Evolutionary conservation across 139 green algal genomes (phyloP), one percentile per base, ranked within the genome.

Genomic region (Diplosphaera chodatii): DNA sequence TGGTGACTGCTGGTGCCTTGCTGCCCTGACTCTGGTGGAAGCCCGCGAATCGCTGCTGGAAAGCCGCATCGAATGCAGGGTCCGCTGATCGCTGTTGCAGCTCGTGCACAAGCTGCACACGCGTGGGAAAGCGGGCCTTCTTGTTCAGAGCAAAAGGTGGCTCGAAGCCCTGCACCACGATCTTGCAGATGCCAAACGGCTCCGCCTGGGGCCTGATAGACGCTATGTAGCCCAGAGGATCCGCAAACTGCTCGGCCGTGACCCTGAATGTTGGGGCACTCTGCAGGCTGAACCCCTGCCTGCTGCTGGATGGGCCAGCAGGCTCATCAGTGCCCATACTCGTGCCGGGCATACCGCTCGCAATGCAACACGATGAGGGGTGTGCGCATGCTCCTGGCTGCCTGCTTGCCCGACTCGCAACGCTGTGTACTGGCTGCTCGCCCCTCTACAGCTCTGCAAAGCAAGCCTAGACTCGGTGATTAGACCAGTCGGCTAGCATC

Each of bases 51-150:
- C 89, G 81, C 25, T 83, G 74, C 29, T 82, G 72, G 32, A 89
- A 94, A 29, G 80, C 64, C 27, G 81, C 40, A 48, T 78, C 74
- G 4, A 73, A 72, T 31, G 37, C 31, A 32, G 64, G 18, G 41
- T 41, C 55, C 16, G 48, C 69, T 34, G 71, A 32, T 22, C 83
- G 83, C 15, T 84, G 48, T 73, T 93, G 85, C 65, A 97, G 83
- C 79, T 96, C 80, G 70, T 96, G 81, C 27, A 97, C 82, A 1
- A 78, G 76, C 78, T 96, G 92, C 25, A 93, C 72, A 0, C 85
- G 80, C 6, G 88, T 96, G 4, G 77, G 69, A 77, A 96, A 94
- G 33, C 71, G 73, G 32, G 91, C 85, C 29, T 15, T 59, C 15
- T 69, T 74, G 81, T 93, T 74, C 4, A 96, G 69, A 16, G 81